Percentiles rank a stretch among this genome's conserved stretches.
Conservation (phyloP, 768 basidiomycete species). For the Wakefieldia striispora region DNA sequence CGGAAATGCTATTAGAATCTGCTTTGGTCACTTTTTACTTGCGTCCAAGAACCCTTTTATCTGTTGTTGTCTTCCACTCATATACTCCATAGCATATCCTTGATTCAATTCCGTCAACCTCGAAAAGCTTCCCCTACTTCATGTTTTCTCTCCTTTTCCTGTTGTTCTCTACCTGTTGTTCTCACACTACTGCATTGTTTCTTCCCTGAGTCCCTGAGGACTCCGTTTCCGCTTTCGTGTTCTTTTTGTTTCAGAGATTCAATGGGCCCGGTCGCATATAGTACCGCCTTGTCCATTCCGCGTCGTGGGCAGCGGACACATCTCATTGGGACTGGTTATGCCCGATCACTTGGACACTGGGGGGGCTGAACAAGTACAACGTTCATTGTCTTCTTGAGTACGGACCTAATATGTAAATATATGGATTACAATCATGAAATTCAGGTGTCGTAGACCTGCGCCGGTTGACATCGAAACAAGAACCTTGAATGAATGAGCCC, state of each 20-base stretch:
- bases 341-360: too few relatives aligned
- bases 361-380: too few relatives aligned
- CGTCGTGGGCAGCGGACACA: not conserved
- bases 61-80: constrained; percentile 5
- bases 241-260: constrained; percentile 2
- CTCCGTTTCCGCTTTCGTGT: not conserved
- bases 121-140: not conserved
- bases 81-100: too few relatives aligned
- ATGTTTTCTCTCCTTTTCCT: not conserved
- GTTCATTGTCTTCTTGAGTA: not conserved
- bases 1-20: not conserved
- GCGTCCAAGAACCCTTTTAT: constrained; percentile 3
- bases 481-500: too few relatives aligned
- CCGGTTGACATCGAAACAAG: not conserved
- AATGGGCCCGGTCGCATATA: constrained; percentile 8
- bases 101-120: too few relatives aligned
- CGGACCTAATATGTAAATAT: constrained; percentile 1
- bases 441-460: not conserved
- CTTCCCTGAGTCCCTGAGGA: not conserved
- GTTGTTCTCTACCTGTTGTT: too few relatives aligned
- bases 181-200: constrained; percentile 6
- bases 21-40: constrained; percentile 9
- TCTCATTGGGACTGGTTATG: too few relatives aligned
- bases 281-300: not conserved
- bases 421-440: not conserved